Evolutionary conservation across 495 filamentous ascomycete species (phyloP).

Genomic region (Symbiotaphrina buchneri): DNA sequence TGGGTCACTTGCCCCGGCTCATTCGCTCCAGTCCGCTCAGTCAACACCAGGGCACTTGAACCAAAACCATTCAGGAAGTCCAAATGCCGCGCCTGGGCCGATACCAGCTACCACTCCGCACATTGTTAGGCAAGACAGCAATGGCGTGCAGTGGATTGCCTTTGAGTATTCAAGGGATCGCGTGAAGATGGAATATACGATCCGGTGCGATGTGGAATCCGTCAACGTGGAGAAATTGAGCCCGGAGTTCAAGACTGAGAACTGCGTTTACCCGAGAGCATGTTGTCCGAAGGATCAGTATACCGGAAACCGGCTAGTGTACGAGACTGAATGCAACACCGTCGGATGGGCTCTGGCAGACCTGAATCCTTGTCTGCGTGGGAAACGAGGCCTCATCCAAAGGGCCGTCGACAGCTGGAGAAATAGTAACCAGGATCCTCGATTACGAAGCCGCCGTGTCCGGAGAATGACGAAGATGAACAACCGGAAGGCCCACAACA

Average conservation of each 20-base stretch:
- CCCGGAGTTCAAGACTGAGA: conserved; percentile 85
- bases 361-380: conserved; percentile 70
- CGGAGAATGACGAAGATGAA: conserved; percentile 89
- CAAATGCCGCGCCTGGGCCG: conserved; percentile 85
- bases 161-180: conserved; percentile 96
- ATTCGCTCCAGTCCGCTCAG: background rate
- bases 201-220: conserved; percentile 93
- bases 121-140: conserved; percentile 86
- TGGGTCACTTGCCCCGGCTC: background rate
- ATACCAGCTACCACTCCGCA: conserved; percentile 95
- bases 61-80: conserved; percentile 25
- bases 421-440: conserved; percentile 92
- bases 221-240: conserved; percentile 72
- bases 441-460: conserved; percentile 74
- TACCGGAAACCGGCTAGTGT: conserved; percentile 78
- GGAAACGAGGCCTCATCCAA: conserved; percentile 89
- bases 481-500: conserved; percentile 47
- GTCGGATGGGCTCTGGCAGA: conserved; percentile 94
- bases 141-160: conserved; percentile 96
- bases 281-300: conserved; percentile 94
- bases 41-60: background rate
- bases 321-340: conserved; percentile 96
- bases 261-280: conserved; percentile 91
- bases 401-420: conserved; percentile 95
- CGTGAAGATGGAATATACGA: conserved; percentile 99